A percentile compares a stretch with the other conserved stretches of the same genome.
Evolutionary conservation across 2,329 filamentous ascomycete genomes (phyloP).

Genomic region (Arthroderma uncinatum): DNA sequence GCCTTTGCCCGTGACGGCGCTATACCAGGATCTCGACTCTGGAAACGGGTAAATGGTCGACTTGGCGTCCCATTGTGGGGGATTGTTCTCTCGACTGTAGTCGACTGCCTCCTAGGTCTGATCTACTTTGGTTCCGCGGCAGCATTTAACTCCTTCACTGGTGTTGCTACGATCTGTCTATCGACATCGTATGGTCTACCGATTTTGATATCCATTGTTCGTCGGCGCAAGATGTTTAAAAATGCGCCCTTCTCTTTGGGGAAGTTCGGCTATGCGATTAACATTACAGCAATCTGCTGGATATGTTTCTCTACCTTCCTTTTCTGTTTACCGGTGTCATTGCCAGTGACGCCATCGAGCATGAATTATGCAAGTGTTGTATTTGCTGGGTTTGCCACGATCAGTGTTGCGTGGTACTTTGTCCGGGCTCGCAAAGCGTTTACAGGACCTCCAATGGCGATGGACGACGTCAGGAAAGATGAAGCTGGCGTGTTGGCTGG

Average conservation of each 20-base stretch:
- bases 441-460: slow-evolving; percentile 42
- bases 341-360: slow-evolving; percentile 44
- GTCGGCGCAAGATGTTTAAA: slow-evolving; percentile 54
- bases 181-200: slow-evolving; percentile 65
- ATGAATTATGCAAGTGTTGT: slow-evolving; percentile 61
- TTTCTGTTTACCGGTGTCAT: slow-evolving; percentile 62
- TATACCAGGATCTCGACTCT: slow-evolving; percentile 57
- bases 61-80: slow-evolving; percentile 62
- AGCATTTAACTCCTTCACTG: slow-evolving; percentile 70
- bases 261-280: slow-evolving; percentile 56
- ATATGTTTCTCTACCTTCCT: slow-evolving; percentile 58
- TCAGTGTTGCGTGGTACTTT: slow-evolving; percentile 54
- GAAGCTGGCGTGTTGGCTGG: slow-evolving; percentile 24
- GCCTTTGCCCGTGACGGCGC: slow-evolving; percentile 66
- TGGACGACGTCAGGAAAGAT: slow-evolving; percentile 19
- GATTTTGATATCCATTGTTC: slow-evolving; percentile 58
- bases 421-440: slow-evolving; percentile 53
- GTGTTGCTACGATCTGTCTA: slow-evolving; percentile 68
- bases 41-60: slow-evolving; percentile 52
- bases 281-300: slow-evolving; percentile 58
- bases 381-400: slow-evolving; percentile 50
- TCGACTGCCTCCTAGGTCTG: slow-evolving; percentile 60
- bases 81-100: slow-evolving; percentile 54
- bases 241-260: slow-evolving; percentile 59
- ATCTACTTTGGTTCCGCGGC: slow-evolving; percentile 70